Conservation (phyloP, 495 filamentous ascomycete species). For the Astrothelium macrocarpum region DNA sequence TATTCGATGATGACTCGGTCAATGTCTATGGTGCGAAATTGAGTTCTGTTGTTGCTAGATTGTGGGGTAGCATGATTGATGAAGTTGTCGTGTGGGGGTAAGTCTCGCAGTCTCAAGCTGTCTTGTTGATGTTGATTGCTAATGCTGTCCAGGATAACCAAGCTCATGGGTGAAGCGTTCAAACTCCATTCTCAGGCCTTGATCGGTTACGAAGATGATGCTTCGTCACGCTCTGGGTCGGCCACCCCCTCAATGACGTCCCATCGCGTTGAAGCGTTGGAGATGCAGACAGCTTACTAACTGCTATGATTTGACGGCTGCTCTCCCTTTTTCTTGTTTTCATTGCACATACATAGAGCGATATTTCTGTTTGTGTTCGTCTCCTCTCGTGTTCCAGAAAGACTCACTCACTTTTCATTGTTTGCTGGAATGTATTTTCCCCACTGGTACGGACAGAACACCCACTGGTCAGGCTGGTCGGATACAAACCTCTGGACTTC, state of each 20-base stretch:
- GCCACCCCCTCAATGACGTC: slow-evolving; percentile 27
- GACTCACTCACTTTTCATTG: not conserved
- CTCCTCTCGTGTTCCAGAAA: not conserved
- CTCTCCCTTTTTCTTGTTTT: not conserved
- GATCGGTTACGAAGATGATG: slow-evolving; percentile 79
- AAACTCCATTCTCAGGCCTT: slow-evolving; percentile 92
- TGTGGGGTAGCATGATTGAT: slow-evolving; percentile 97
- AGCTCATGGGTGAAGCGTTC: slow-evolving; percentile 97
- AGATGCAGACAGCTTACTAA: slow-evolving; percentile 32
- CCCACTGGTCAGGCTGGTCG: not conserved
- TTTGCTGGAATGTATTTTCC: not conserved
- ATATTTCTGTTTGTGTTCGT: not conserved
- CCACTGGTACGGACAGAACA: not conserved
- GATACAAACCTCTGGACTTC: not conserved
- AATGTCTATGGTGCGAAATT: slow-evolving; percentile 70
- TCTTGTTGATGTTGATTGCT: slow-evolving; percentile 34
- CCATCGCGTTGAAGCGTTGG: slow-evolving; percentile 24
- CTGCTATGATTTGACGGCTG: slow-evolving; percentile 3
- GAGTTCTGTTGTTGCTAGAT: slow-evolving; percentile 82
- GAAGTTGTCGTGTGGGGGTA: slow-evolving; percentile 98
- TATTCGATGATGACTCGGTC: slow-evolving; percentile 84
- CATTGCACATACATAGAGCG: slow-evolving; percentile 1
- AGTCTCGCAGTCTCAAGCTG: slow-evolving; percentile 30
- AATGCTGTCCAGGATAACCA: slow-evolving; percentile 68
- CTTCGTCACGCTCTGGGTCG: slow-evolving; percentile 29